Base-by-base conservation (phyloP, 2,329 filamentous ascomycete genomes). In the Colletotrichum incanum region DNA sequence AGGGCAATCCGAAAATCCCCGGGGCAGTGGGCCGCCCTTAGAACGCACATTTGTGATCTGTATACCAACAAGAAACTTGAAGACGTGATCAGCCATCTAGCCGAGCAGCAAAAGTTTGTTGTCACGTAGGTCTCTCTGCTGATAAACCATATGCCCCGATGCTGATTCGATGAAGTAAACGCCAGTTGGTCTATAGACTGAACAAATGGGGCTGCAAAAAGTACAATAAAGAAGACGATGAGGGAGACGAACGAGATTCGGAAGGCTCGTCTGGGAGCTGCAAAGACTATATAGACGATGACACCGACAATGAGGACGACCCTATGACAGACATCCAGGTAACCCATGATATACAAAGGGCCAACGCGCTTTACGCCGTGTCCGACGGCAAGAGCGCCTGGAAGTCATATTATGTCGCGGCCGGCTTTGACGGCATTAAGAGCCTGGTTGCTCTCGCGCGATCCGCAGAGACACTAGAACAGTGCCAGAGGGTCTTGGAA, bases 181-280 rank as follows among this genome's bases (percentile, higher is more conserved):
- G 79, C 3, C 80, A 81, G 43, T 77, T 77, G 59, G 76, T 78
- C 18, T 80, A 81, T 58, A 75, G 76, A 20, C 75, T 81, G 16
- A 74, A 78, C 26, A 76, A 77, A 50, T 79, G 78, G 75, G 67
- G 63, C 7, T 61, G 76, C 26, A 75, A 43, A 49, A 81, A 81
- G 54, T 81, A 81, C 60, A 77, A 77, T 9, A 41, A 12, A 5
- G 52, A 23, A 26, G 49, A 45, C 2, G 64, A 58, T 14, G 61
- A 43, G n/a, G 1, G 47, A 39, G 12, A 52, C 23, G n/a, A 45
- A 26, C 26, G 11, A 55, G 26, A 18, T 8, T n/a, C 43, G 31
- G 28, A 7, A 23, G 23, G 41, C 16, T 43, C 26, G 16, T 6
- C 26, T 7, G 56, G n/a, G 11, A 7, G 16, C 8, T 6, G 9